A percentile compares a stretch with the other conserved stretches of the same genome.
phyloP scores from a whole-genome alignment of 2,329 filamentous ascomycete species.

The Geosmithia flava region DNA sequence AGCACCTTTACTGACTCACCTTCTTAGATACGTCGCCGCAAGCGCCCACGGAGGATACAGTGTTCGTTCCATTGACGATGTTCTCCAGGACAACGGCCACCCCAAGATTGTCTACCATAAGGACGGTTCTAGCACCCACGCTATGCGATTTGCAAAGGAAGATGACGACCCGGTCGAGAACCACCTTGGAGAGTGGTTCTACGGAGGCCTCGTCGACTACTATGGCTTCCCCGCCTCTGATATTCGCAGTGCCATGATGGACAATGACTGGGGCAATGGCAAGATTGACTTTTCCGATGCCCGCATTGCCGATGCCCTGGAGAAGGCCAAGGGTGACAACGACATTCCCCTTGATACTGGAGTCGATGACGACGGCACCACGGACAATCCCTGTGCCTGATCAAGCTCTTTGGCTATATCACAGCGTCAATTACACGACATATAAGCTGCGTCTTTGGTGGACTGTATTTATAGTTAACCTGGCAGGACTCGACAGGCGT shows the following conservation, averaged over 20 bases:
- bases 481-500: too few relatives aligned
- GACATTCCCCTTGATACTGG: slow-evolving; percentile 1
- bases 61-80: slow-evolving; percentile 7
- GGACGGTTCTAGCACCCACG: slow-evolving; percentile 17
- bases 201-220: slow-evolving; percentile 9
- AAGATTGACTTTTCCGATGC: slow-evolving; percentile 2
- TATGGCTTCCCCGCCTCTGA: slow-evolving; percentile 2
- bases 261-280: slow-evolving; percentile 1
- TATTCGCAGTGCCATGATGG: slow-evolving; percentile 4
- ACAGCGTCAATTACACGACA: background rate
- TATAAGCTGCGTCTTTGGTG: background rate
- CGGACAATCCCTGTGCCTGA: background rate
- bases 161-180: slow-evolving; percentile 14
- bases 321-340: background rate
- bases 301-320: background rate
- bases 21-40: slow-evolving; percentile 10
- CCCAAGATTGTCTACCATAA: slow-evolving; percentile 22
- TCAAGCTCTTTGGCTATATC: background rate
- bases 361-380: background rate
- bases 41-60: slow-evolving; percentile 18
- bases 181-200: slow-evolving; percentile 15
- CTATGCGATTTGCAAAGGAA: slow-evolving; percentile 14
- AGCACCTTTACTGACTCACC: slow-evolving; percentile 7
- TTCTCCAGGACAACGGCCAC: slow-evolving; percentile 15
- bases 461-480: too few relatives aligned